Conservation (phyloP, 441 rosid genomes). For the Gossypium davidsonii region DNA sequence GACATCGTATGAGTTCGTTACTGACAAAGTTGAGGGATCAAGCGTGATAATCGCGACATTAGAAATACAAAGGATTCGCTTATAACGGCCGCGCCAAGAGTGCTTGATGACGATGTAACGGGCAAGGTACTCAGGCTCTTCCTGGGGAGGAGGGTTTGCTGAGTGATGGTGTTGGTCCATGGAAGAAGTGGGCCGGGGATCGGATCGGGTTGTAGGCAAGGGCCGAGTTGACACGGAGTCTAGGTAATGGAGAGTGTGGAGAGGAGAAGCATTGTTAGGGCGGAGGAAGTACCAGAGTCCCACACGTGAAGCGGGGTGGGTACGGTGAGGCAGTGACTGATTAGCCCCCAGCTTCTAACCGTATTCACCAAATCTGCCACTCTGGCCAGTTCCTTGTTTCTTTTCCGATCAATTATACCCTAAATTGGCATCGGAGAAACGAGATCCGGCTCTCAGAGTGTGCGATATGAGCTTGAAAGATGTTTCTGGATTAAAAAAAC, state of each 20-base stretch:
- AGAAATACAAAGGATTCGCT: slow-evolving; percentile 83
- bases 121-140: slow-evolving; percentile 93
- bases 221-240: slow-evolving; percentile 35
- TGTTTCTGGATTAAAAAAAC: background rate
- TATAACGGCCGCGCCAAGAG: slow-evolving; percentile 98
- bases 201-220: slow-evolving; percentile 21
- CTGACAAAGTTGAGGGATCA: slow-evolving; percentile 68
- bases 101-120: slow-evolving; percentile 86
- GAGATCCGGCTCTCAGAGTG: slow-evolving; percentile 5
- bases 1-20: slow-evolving; percentile 79
- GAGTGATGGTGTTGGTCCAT: slow-evolving; percentile 27
- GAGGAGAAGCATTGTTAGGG: slow-evolving; percentile 61
- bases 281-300: slow-evolving; percentile 70
- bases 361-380: slow-evolving; percentile 11
- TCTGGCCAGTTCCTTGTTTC: background rate
- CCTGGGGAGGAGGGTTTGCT: slow-evolving; percentile 32
- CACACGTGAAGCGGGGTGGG: slow-evolving; percentile 46
- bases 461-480: background rate
- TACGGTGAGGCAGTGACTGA: slow-evolving; percentile 77
- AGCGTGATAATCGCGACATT: slow-evolving; percentile 62
- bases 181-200: slow-evolving; percentile 13
- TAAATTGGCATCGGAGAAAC: slow-evolving; percentile 26
- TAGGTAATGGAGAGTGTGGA: slow-evolving; percentile 49
- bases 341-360: slow-evolving; percentile 25
- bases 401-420: slow-evolving; percentile 26